These are phyloP conservation scores for Tulasnella sp. DNA, from an alignment of 768 basidiomycete genomes.

Conservation along the genomic window DNA sequence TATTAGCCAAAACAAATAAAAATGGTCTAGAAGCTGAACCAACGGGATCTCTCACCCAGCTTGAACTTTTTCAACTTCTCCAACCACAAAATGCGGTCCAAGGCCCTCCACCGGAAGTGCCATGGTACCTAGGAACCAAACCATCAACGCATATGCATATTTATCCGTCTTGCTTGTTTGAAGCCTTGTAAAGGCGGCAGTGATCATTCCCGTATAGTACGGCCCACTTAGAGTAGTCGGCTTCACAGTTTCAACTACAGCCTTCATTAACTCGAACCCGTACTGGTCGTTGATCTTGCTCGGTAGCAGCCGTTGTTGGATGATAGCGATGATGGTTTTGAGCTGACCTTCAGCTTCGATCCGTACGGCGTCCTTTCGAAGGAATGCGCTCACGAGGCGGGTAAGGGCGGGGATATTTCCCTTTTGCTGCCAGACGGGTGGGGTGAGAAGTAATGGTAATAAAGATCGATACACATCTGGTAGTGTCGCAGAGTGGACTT, in stretches of 20 bases:
- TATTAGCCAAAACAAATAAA: neutral
- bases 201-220: constrained; percentile 59
- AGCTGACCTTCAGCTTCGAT: constrained; percentile 67
- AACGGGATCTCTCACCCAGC: constrained; percentile 46
- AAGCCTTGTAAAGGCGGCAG: constrained; percentile 69
- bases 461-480: constrained; percentile 71
- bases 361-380: constrained; percentile 54
- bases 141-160: constrained; percentile 71
- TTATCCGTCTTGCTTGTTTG: constrained; percentile 83
- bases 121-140: constrained; percentile 65
- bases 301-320: constrained; percentile 82
- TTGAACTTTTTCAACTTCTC: constrained; percentile 75
- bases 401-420: constrained; percentile 93
- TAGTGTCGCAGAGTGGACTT: constrained; percentile 52
- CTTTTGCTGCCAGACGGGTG: constrained; percentile 83
- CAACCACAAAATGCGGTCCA: constrained; percentile 68
- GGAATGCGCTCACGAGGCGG: constrained; percentile 73
- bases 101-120: constrained; percentile 66
- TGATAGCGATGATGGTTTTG: constrained; percentile 68
- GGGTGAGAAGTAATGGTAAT: constrained; percentile 73
- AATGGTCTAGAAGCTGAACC: neutral
- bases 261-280: constrained; percentile 83
- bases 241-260: constrained; percentile 59
- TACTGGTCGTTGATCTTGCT: constrained; percentile 80
- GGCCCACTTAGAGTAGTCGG: constrained; percentile 60